These are phyloP conservation scores for Ciborinia camelliae DNA, from an alignment of 2,329 filamentous ascomycete genomes.

Conservation along the genomic window DNA sequence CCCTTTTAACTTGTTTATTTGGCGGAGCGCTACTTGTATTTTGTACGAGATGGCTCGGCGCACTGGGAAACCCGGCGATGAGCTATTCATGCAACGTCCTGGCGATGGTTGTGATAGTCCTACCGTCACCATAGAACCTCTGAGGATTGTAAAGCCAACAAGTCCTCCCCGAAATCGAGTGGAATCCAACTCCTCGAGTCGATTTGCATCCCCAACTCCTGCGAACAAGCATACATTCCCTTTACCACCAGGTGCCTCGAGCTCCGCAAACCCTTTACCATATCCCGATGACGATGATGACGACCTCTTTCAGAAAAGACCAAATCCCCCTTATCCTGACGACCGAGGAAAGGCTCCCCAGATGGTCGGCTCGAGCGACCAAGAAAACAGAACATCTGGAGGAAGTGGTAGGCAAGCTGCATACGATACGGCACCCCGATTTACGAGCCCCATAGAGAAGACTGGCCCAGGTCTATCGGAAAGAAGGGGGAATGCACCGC, in stretches of 20 bases:
- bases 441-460: conserved; percentile 48
- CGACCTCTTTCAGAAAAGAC: conserved; percentile 32
- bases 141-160: conserved; percentile 79
- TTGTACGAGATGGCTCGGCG: conserved; percentile 36
- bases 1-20: conserved; percentile 28
- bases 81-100: conserved; percentile 70
- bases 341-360: conserved; percentile 29
- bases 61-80: conserved; percentile 70
- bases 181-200: conserved; percentile 36
- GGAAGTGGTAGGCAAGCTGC: conserved; percentile 26
- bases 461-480: conserved; percentile 69
- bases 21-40: conserved; percentile 27
- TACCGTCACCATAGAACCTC: conserved; percentile 63
- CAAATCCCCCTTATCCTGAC: conserved; percentile 38
- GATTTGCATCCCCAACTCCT: conserved; percentile 50
- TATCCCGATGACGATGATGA: conserved; percentile 69
- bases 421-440: conserved; percentile 37
- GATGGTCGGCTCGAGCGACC: conserved; percentile 24
- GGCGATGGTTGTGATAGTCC: conserved; percentile 60
- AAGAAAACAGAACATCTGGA: conserved; percentile 26
- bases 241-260: conserved; percentile 65
- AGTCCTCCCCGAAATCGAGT: conserved; percentile 52
- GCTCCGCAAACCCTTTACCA: conserved; percentile 63
- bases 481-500: conserved; percentile 75
- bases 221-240: conserved; percentile 57